These are phyloP conservation scores for Elongisporangium anandrum DNA, from an alignment of 352 stramenopile species.

Conservation along the genomic window DNA sequence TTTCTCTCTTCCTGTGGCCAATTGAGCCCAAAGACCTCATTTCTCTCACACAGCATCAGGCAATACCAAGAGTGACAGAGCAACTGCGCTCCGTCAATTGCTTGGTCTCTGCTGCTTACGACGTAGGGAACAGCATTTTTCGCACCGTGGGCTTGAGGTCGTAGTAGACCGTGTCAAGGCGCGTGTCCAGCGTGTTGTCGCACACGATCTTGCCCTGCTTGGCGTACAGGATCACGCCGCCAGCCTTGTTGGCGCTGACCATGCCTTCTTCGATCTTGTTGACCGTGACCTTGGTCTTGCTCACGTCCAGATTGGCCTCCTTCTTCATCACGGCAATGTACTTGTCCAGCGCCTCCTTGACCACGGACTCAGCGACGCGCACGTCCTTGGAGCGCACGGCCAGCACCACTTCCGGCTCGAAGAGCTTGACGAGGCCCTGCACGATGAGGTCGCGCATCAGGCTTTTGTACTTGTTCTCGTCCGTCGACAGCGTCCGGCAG, in stretches of 20 bases:
- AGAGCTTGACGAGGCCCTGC: conserved; percentile 98
- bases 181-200: conserved; percentile 96
- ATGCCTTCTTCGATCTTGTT: conserved; percentile 86
- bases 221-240: conserved; percentile 83
- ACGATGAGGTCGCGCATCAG: conserved; percentile 97
- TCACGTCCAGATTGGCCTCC: conserved; percentile 90
- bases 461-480: conserved; percentile 89
- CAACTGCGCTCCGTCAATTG: neutral
- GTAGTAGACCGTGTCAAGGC: conserved; percentile 80
- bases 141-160: conserved; percentile 75
- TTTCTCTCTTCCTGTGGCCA: neutral
- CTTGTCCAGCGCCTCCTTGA: conserved; percentile 84
- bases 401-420: conserved; percentile 93
- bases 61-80: neutral
- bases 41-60: neutral
- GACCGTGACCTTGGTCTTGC: conserved; percentile 87
- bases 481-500: conserved; percentile 43
- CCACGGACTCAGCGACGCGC: conserved; percentile 74
- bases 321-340: conserved; percentile 85
- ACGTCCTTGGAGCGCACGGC: conserved; percentile 92
- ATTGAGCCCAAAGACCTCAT: neutral
- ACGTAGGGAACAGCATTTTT: conserved; percentile 72
- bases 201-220: conserved; percentile 96
- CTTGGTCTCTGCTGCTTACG: conserved; percentile 16
- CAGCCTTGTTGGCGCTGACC: conserved; percentile 71